Conservation (phyloP, 805 yeast species). For the Naumovozyma dairenensis region DNA sequence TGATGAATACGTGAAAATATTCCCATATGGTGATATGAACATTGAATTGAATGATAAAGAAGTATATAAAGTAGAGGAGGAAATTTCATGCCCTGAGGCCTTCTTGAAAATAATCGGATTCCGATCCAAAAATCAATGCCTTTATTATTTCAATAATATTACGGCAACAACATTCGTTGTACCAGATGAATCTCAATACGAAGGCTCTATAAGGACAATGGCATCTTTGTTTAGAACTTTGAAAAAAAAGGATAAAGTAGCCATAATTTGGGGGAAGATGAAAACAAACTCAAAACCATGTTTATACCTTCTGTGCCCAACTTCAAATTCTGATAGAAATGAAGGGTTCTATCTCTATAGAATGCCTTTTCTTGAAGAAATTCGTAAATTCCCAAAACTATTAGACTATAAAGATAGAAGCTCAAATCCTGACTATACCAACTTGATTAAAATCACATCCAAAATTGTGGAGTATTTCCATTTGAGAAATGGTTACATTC, state of each 20-base stretch:
- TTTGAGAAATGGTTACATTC: conserved; percentile 42
- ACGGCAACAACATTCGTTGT: conserved; percentile 53
- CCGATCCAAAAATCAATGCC: conserved; percentile 34
- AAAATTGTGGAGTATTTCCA: conserved; percentile 33
- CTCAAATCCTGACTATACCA: conserved; percentile 13
- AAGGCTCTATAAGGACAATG: conserved; percentile 59
- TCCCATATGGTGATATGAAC: conserved; percentile 38
- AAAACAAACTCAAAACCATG: conserved; percentile 45
- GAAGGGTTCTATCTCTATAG: conserved; percentile 65
- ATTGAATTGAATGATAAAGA: conserved; percentile 34
- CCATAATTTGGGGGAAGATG: conserved; percentile 63
- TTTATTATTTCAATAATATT: conserved; percentile 43
- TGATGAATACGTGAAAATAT: conserved; percentile 30
- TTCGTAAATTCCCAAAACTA: conserved; percentile 49
- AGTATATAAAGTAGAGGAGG: conserved; percentile 25
- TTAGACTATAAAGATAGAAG: conserved; percentile 4
- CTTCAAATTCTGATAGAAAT: conserved; percentile 30
- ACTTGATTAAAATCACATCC: conserved; percentile 17
- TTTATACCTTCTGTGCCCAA: conserved; percentile 52
- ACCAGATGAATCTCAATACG: conserved; percentile 50
- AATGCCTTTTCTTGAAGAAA: conserved; percentile 67
- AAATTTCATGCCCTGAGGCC: conserved; percentile 33
- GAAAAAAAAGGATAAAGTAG: conserved; percentile 41
- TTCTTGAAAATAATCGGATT: conserved; percentile 62
- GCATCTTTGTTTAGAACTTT: conserved; percentile 58